A percentile compares a stretch with the other conserved stretches of the same genome.
phyloP scores from a whole-genome alignment of 2,329 filamentous ascomycete genomes.

The Claviceps lovelessii region DNA sequence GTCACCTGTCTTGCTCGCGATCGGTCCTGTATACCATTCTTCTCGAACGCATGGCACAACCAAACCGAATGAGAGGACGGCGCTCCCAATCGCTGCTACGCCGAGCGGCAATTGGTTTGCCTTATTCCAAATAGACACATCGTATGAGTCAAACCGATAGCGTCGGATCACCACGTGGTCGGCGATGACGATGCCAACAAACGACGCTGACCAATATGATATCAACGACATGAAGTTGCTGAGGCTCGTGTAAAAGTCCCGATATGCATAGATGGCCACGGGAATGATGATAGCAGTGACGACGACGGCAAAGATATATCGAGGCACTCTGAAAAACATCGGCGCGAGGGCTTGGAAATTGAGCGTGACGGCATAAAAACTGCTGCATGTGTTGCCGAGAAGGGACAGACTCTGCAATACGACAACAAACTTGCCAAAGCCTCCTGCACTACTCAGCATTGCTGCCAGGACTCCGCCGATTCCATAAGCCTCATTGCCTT shows the following conservation, averaged over 20 bases:
- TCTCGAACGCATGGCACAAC: conserved; percentile 47
- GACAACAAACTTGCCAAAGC: conserved; percentile 48
- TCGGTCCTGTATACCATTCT: conserved; percentile 46
- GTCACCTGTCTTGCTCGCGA: conserved; percentile 45
- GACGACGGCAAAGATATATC: conserved; percentile 42
- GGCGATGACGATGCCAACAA: conserved; percentile 32
- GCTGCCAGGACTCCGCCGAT: conserved; percentile 45
- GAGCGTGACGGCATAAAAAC: conserved; percentile 47
- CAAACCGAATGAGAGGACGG: conserved; percentile 31
- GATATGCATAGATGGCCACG: conserved; percentile 39
- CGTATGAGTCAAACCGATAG: conserved; percentile 29
- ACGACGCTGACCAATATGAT: conserved; percentile 44
- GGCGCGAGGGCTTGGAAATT: conserved; percentile 51
- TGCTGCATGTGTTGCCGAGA: conserved; percentile 44
- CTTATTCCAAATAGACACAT: conserved; percentile 33
- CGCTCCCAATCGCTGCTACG: conserved; percentile 31
- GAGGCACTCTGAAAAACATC: conserved; percentile 38
- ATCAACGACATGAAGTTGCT: conserved; percentile 43
- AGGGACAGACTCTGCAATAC: conserved; percentile 43
- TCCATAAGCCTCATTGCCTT: conserved; percentile 36
- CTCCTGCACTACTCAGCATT: conserved; percentile 42
- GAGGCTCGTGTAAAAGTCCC: conserved; percentile 42
- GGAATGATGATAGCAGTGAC: conserved; percentile 46
- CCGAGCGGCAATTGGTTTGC: conserved; percentile 30
- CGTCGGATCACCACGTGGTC: conserved; percentile 36